These are phyloP conservation scores for Penicillium paradoxum DNA, from an alignment of 495 filamentous ascomycete species.

Conservation along the genomic window DNA sequence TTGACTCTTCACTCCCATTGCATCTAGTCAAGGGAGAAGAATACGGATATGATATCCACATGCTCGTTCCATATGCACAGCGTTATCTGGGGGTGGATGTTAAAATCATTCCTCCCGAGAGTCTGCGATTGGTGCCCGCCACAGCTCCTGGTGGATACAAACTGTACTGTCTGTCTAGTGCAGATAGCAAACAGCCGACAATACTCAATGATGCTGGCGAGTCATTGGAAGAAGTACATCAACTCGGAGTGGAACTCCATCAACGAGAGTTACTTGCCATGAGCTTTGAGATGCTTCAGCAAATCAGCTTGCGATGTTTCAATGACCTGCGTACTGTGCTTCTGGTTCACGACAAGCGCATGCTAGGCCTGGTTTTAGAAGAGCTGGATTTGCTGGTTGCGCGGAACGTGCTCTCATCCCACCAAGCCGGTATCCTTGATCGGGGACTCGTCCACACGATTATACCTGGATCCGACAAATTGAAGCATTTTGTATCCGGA, in stretches of 20 bases:
- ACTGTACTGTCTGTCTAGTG: slow-evolving; percentile 19
- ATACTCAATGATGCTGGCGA: slow-evolving; percentile 14
- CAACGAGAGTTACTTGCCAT: slow-evolving; percentile 35
- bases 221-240: slow-evolving; percentile 32
- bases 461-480: slow-evolving; percentile 7
- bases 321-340: slow-evolving; percentile 37
- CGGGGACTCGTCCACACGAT: slow-evolving; percentile 11
- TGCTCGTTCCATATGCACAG: slow-evolving; percentile 21
- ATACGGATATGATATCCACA: slow-evolving; percentile 28
- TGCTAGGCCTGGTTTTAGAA: slow-evolving; percentile 32
- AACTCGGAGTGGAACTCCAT: slow-evolving; percentile 40
- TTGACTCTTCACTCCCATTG: slow-evolving; percentile 23
- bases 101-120: slow-evolving; percentile 14
- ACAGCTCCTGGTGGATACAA: slow-evolving; percentile 12
- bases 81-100: slow-evolving; percentile 11
- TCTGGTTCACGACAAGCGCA: slow-evolving; percentile 37
- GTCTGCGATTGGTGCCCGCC: slow-evolving; percentile 16
- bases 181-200: not conserved
- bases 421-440: slow-evolving; percentile 22
- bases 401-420: slow-evolving; percentile 15
- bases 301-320: slow-evolving; percentile 17
- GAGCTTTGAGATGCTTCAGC: slow-evolving; percentile 20
- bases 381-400: slow-evolving; percentile 27
- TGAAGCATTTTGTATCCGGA: not conserved
- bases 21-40: slow-evolving; percentile 35